Evolutionary conservation across 768 basidiomycete species (phyloP).

Genomic region (Amanita molliuscula): DNA sequence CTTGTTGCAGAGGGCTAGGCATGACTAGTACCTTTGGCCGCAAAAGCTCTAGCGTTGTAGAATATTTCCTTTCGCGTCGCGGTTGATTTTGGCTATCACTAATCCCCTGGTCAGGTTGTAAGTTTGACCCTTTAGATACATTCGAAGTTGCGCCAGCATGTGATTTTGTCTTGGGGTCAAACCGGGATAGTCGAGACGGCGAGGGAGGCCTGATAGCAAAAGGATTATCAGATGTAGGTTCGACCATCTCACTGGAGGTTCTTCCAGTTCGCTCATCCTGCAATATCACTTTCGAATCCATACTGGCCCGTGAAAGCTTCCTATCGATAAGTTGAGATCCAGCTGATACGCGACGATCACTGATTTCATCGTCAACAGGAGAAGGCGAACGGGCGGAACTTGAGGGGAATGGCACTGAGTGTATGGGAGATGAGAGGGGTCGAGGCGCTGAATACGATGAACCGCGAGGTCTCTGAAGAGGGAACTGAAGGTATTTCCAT

Average conservation of each 20-base stretch:
- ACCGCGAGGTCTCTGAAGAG: conserved; percentile 37
- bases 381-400: conserved; percentile 42
- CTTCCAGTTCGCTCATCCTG: conserved; percentile 21
- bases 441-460: conserved; percentile 38
- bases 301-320: conserved; percentile 37
- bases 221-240: conserved; percentile 45
- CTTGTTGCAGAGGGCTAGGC: conserved; percentile 75
- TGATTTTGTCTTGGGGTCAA: conserved; percentile 64
- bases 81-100: conserved; percentile 25
- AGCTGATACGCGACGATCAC: conserved; percentile 1
- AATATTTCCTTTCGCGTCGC: conserved; percentile 48
- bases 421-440: conserved; percentile 22
- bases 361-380: conserved; percentile 11
- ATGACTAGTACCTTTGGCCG: conserved; percentile 91
- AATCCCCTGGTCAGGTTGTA: conserved; percentile 48
- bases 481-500: conserved; percentile 28
- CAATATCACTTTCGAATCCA: conserved; percentile 36
- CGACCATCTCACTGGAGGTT: conserved; percentile 31
- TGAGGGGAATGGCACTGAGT: conserved; percentile 57
- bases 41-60: conserved; percentile 68
- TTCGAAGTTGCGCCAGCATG: conserved; percentile 54
- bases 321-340: conserved; percentile 3
- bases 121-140: conserved; percentile 55
- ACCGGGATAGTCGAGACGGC: conserved; percentile 57
- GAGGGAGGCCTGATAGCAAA: conserved; percentile 63